phyloP scores from a whole-genome alignment of 768 basidiomycete genomes.

The Agrocybe chaxingu region DNA sequence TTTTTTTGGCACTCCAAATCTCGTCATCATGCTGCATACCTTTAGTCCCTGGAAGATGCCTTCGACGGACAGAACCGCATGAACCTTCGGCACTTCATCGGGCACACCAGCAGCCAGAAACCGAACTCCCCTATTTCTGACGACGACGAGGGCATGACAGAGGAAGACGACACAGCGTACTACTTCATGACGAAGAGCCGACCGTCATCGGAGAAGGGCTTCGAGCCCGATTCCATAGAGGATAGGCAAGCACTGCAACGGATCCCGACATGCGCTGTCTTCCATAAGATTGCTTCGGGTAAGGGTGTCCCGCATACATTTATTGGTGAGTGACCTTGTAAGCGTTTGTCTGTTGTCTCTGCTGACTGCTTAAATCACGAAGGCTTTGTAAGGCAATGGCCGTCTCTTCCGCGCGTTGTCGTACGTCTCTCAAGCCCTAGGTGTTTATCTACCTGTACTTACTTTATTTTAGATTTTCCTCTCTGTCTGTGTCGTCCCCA shows the following conservation, averaged over 20 bases:
- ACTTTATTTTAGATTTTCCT: conserved; percentile 50
- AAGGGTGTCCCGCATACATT: conserved; percentile 66
- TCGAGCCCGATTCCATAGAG: conserved; percentile 13
- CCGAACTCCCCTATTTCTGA: neutral
- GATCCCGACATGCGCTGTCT: conserved; percentile 53
- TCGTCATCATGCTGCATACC: neutral
- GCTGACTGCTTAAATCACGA: neutral
- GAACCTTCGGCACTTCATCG: conserved; percentile 54
- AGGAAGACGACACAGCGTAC: conserved; percentile 11
- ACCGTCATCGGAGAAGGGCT: conserved; percentile 7
- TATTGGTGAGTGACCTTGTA: conserved; percentile 28
- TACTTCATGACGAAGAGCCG: conserved; percentile 19
- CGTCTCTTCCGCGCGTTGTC: conserved; percentile 62
- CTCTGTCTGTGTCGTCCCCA: conserved; percentile 50
- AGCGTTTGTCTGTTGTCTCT: neutral
- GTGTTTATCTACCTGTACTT: neutral
- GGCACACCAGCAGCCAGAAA: conserved; percentile 23
- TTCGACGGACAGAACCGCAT: conserved; percentile 57
- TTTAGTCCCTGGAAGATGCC: conserved; percentile 49
- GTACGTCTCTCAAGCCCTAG: conserved; percentile 31
- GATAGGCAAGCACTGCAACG: conserved; percentile 29
- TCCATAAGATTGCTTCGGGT: conserved; percentile 52
- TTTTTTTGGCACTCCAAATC: neutral
- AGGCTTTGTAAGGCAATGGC: conserved; percentile 65
- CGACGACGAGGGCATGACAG: conserved; percentile 13